Conservation (phyloP, 192 early-diverging fungal genomes). For the Spinellus fusiger region DNA sequence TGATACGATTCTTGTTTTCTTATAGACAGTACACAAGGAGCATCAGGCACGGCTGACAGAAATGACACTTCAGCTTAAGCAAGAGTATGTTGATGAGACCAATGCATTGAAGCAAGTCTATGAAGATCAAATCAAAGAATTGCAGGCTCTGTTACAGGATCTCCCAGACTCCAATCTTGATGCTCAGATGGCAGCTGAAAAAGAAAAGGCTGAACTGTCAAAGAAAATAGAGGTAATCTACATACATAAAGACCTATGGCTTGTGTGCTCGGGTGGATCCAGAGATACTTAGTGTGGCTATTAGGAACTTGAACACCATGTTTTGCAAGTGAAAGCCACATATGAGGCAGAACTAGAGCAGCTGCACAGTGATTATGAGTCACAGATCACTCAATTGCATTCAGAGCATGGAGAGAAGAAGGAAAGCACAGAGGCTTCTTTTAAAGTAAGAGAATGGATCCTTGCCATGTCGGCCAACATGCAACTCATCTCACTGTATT, state of each 20-base stretch:
- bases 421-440: background rate
- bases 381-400: background rate
- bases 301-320: background rate
- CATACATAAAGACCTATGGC: background rate
- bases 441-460: background rate
- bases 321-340: background rate
- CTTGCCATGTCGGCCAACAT: background rate
- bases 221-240: conserved; percentile 9
- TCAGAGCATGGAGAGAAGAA: conserved; percentile 2
- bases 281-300: background rate
- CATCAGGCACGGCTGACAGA: conserved; percentile 20
- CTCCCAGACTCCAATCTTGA: conserved; percentile 1
- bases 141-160: conserved; percentile 3
- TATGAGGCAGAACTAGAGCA: conserved; percentile 1
- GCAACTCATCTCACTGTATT: background rate
- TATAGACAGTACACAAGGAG: conserved; percentile 22
- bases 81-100: conserved; percentile 7
- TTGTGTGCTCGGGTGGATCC: background rate
- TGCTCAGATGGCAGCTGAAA: conserved; percentile 1
- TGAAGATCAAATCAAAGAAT: conserved; percentile 1
- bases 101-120: conserved; percentile 11
- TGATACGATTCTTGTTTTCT: background rate
- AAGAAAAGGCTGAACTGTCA: conserved; percentile 1
- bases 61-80: conserved; percentile 11
- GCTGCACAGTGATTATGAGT: background rate